Base-by-base conservation (phyloP, 768 basidiomycete species). In the Boletus edulis region DNA sequence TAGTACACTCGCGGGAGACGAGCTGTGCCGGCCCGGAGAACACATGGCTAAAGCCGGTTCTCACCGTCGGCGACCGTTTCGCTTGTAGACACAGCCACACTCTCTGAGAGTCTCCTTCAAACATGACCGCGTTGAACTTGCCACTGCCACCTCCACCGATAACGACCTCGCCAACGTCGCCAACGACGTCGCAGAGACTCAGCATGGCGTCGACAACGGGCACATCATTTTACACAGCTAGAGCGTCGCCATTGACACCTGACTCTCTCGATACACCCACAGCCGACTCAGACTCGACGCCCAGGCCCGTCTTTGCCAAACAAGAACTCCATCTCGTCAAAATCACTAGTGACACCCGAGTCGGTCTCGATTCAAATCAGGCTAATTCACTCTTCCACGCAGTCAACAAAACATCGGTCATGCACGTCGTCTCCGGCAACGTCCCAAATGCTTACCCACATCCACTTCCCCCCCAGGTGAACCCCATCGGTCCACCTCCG, bases 401-500 rank as follows among this genome's bases (percentile, higher is more conserved):
- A 4, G 49, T 75, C 10, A 67, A 71, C 24, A 72, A 72, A 31
- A 70, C 73, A 20, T 60, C 71, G 37, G 54, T 76, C 59, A 52
- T 69, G 54, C 68, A 70, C 51, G 67, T 69, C 54, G 67, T 72
- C 10, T 63, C 70, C 35, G 56, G 49, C 53, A 62, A 55, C 27
- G 22, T 22, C 22, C 12, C 58, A 48, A 62, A 62, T 39, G 43
- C 44, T 10, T 40, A 3, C 3, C 6, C 40, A 5, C 49, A 20
- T 18, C 6, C 18, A 10, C 45, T 40, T 32, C 13, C 13, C 1
- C 17, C 57, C 13, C 13, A 45, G 5, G 14, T 37, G 15, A 37
- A 57, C 18, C 56, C 59, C 29, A 44, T 71, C 7, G 83, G 84
- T n/a, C 84, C 83, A 10, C 82, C 82, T 0, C 83, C 82, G 3